Base-by-base conservation (phyloP, 2,329 filamentous ascomycete genomes). In the Akanthomyces lecanii region DNA sequence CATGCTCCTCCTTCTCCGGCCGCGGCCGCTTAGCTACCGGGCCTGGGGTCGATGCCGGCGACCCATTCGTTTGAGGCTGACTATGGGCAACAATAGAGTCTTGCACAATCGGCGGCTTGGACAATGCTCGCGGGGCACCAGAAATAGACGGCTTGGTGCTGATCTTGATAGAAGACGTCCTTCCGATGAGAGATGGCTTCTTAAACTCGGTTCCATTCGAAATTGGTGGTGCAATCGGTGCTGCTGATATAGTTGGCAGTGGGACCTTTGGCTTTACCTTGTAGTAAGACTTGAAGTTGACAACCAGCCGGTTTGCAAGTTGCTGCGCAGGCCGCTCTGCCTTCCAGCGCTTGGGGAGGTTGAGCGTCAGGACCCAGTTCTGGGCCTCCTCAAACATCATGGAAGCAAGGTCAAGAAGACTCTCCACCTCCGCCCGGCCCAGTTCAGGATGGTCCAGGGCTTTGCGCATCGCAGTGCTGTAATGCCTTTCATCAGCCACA, bases 341-440 rank as follows among this genome's bases (percentile, higher is more conserved):
- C 66, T 69, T 76, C 78, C 78, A 80, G 10, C 69, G 71, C 67
- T 78, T 77, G 10, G 78, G 78, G 58, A 78, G 70, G 63, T 73
- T 73, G 18, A 80, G 63, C 1, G 77, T 79, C 12, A 80, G 59
- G 10, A 79, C 71, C 74, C 76, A 80, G 56, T 73, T 73, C 51
- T 71, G 69, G 14, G 78, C 76, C 65, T 79, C 77, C 63, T 80
- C 78, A 66, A 80, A 79, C 76, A 80, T 79, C 73, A 78, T 77
- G 11, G 74, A 75, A 16, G 78, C 78, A n/a, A 80, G 64, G 65
- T 79, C 76, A 52, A 80, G 69, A 55, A 80, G 70, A 45, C 70
- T 77, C 64, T 77, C 76, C 60, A 79, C 70, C 67, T 80, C 78
- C 7, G 68, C 67, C n/a, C 78, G 73, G 0, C 77, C 76, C 5